Conservation (phyloP, 352 stramenopile genomes). For the Phytophthora agathidicida region DNA sequence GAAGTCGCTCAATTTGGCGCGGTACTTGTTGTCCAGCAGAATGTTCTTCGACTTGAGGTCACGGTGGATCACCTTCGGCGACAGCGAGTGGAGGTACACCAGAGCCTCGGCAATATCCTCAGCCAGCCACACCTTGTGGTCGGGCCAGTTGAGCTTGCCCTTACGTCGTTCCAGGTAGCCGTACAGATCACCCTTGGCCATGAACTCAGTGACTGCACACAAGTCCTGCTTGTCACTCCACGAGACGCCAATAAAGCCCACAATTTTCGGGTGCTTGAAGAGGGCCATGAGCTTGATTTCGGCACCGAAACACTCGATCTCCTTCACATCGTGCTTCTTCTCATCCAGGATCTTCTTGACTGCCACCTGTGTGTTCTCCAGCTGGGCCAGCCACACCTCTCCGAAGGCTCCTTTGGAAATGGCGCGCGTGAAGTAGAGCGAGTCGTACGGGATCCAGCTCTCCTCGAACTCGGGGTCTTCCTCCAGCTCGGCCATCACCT, state of each 20-base stretch:
- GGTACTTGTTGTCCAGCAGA: conserved; percentile 45
- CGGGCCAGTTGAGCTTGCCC: conserved; percentile 36
- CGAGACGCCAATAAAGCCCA: conserved; percentile 52
- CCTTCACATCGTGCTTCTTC: conserved; percentile 81
- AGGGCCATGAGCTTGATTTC: conserved; percentile 61
- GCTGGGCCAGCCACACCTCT: conserved; percentile 81
- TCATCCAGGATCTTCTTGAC: conserved; percentile 86
- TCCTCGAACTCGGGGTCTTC: conserved; percentile 55
- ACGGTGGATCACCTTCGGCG: conserved; percentile 85
- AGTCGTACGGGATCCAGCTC: conserved; percentile 68
- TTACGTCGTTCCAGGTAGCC: conserved; percentile 35
- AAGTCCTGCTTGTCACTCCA: conserved; percentile 56
- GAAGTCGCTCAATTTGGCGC: conserved; percentile 76
- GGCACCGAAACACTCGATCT: conserved; percentile 73
- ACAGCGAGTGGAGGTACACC: conserved; percentile 83
- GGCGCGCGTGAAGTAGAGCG: conserved; percentile 78
- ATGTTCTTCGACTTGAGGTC: conserved; percentile 85
- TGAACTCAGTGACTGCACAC: conserved; percentile 58
- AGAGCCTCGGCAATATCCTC: conserved; percentile 76
- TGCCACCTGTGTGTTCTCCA: conserved; percentile 80
- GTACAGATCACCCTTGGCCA: conserved; percentile 56
- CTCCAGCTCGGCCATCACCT: conserved; percentile 69
- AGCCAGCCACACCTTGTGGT: conserved; percentile 43
- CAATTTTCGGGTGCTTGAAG: conserved; percentile 61
- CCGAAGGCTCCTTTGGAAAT: conserved; percentile 82